Percentiles rank a stretch among this genome's conserved stretches.
phyloP scores from a whole-genome alignment of 495 filamentous ascomycete genomes.

The Immersiella caudata region DNA sequence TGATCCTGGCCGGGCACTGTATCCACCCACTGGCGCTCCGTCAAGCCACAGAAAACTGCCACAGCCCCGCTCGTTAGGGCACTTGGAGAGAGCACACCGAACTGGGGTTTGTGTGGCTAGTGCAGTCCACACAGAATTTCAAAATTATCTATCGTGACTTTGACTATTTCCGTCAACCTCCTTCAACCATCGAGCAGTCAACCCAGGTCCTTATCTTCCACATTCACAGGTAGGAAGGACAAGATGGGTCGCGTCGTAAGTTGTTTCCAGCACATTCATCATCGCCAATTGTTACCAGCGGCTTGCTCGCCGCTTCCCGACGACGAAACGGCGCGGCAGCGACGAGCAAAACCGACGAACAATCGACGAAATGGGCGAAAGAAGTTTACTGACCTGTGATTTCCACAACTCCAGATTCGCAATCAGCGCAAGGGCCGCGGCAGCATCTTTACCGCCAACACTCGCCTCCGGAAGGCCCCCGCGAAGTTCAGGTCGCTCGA shows the following conservation, averaged over 20 bases:
- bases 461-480: conserved; percentile 83
- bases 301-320: conserved; percentile 21
- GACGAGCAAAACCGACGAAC: conserved; percentile 20
- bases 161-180: conserved; percentile 34
- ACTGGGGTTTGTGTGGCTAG: conserved; percentile 32
- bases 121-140: conserved; percentile 44
- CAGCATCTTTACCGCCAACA: conserved; percentile 88
- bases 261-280: conserved; percentile 22
- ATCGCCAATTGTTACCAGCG: conserved; percentile 18
- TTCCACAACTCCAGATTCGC: conserved; percentile 65
- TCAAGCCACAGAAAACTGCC: conserved; percentile 6
- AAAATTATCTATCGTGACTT: conserved; percentile 39
- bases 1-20: neutral
- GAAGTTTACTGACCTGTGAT: conserved; percentile 34
- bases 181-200: conserved; percentile 35
- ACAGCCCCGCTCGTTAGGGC: conserved; percentile 39
- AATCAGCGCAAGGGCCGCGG: conserved; percentile 98
- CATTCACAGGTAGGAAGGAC: conserved; percentile 40
- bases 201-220: conserved; percentile 38
- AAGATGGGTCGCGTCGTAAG: conserved; percentile 59
- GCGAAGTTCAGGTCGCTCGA: conserved; percentile 93
- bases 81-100: conserved; percentile 29
- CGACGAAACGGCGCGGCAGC: conserved; percentile 23
- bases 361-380: conserved; percentile 15
- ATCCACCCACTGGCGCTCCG: neutral